phyloP scores from a whole-genome alignment of 805 yeast genomes.

The Candida multigemmis region DNA sequence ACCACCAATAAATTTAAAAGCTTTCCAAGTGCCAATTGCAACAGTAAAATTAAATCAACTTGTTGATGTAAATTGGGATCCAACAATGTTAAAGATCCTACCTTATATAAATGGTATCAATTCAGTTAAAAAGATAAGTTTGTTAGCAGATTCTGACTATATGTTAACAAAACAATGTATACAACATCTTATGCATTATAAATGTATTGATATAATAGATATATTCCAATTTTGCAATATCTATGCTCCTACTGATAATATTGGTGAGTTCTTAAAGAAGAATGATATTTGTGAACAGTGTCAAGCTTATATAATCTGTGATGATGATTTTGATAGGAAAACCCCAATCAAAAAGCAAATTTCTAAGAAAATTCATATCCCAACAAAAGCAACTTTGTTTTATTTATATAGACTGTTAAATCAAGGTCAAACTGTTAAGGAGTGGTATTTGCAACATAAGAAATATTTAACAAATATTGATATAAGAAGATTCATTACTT shows the following conservation, averaged over 20 bases:
- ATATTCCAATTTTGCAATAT: slow-evolving; percentile 83
- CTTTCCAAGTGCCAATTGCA: slow-evolving; percentile 89
- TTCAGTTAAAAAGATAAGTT: slow-evolving; percentile 68
- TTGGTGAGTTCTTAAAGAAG: slow-evolving; percentile 53
- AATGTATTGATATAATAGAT: slow-evolving; percentile 74
- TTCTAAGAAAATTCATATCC: slow-evolving; percentile 19
- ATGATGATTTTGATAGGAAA: slow-evolving; percentile 10
- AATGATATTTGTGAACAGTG: slow-evolving; percentile 74
- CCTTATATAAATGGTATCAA: slow-evolving; percentile 87
- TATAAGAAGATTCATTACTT: slow-evolving; percentile 73
- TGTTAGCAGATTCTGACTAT: slow-evolving; percentile 73
- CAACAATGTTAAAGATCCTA: slow-evolving; percentile 81
- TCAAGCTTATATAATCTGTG: slow-evolving; percentile 64
- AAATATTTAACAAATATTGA: slow-evolving; percentile 59
- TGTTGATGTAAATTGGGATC: slow-evolving; percentile 93
- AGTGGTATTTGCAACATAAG: slow-evolving; percentile 71
- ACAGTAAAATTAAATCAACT: slow-evolving; percentile 65
- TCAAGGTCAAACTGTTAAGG: slow-evolving; percentile 67
- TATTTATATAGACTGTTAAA: slow-evolving; percentile 68
- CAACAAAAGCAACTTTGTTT: slow-evolving; percentile 60
- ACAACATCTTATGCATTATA: slow-evolving; percentile 84
- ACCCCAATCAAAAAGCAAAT: slow-evolving; percentile 25
- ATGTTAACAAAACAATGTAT: slow-evolving; percentile 76
- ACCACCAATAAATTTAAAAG: slow-evolving; percentile 64
- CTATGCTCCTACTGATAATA: slow-evolving; percentile 80